Conservation (phyloP, 1,139 yeast species). For the Scheffersomyces stambukii region DNA sequence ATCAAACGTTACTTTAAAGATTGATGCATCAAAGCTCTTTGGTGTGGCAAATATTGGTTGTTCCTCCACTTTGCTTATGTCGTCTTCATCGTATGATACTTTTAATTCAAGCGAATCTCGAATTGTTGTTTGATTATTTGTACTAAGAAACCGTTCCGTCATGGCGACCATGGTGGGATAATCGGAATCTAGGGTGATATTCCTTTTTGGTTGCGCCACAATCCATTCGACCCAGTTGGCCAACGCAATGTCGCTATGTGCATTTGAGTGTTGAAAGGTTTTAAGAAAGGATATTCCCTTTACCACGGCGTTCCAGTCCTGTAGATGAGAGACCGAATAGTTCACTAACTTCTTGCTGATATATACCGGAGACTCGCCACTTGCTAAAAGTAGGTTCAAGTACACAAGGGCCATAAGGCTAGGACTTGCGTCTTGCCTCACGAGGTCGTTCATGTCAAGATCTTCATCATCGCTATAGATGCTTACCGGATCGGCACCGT, state of each 20-base stretch:
- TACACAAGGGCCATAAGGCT: constrained; percentile 6
- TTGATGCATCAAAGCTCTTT: too few relatives aligned
- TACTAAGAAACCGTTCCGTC: too few relatives aligned
- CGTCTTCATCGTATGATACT: constrained; percentile 5
- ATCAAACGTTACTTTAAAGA: constrained; percentile 5
- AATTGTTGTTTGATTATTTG: too few relatives aligned
- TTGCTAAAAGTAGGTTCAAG: constrained; percentile 13
- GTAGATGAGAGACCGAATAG: too few relatives aligned
- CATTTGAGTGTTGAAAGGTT: constrained; percentile 4
- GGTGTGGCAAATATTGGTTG: constrained; percentile 2
- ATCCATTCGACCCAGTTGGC: constrained; percentile 10
- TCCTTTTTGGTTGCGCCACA: too few relatives aligned
- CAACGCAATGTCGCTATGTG: constrained; percentile 2
- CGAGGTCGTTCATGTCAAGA: not conserved
- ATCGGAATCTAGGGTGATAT: too few relatives aligned
- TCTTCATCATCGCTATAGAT: constrained; percentile 19
- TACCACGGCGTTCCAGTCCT: too few relatives aligned
- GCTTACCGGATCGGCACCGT: constrained; percentile 17
- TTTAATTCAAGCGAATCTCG: constrained; percentile 1
- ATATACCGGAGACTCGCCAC: constrained; percentile 24
- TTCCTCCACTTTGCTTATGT: constrained; percentile 3
- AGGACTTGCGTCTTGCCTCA: not conserved
- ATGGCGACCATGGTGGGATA: too few relatives aligned
- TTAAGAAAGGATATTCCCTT: constrained; percentile 6
- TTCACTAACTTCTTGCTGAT: too few relatives aligned